phyloP scores from a whole-genome alignment of 306 rosid species.

The Spatholobus suberectus region DNA sequence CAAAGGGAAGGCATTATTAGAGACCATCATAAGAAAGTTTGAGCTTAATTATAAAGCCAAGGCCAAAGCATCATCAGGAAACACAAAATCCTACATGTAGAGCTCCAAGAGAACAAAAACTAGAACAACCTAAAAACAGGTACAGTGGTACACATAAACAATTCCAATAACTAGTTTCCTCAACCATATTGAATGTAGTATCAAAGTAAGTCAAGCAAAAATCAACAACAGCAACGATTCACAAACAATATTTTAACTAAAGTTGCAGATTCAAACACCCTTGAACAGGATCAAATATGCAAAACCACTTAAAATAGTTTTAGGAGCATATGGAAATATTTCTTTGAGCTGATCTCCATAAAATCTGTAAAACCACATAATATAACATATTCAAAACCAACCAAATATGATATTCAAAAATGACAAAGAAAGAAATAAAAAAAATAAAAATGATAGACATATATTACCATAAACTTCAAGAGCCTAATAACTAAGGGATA shows the following conservation, averaged over 20 bases:
- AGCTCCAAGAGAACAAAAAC: background rate
- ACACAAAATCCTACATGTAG: background rate
- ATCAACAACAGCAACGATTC: background rate
- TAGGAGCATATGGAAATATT: no score
- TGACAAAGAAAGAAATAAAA: background rate
- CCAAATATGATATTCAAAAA: background rate
- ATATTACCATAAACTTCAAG: background rate
- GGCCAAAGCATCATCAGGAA: background rate
- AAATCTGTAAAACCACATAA: background rate
- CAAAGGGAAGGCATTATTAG: background rate
- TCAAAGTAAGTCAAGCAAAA: background rate
- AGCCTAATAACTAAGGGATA: background rate
- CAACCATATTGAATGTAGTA: background rate
- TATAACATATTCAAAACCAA: background rate
- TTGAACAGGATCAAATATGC: no score
- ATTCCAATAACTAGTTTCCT: background rate
- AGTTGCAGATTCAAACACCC: no score
- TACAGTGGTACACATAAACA: background rate
- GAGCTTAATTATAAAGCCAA: background rate
- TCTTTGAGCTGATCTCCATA: background rate
- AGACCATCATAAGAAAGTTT: background rate
- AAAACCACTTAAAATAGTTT: no score
- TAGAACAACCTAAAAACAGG: no score
- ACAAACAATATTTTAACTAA: no score
- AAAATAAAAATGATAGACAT: background rate